Conservation (phyloP, 768 basidiomycete genomes). For the Kockovaella imperatae region DNA sequence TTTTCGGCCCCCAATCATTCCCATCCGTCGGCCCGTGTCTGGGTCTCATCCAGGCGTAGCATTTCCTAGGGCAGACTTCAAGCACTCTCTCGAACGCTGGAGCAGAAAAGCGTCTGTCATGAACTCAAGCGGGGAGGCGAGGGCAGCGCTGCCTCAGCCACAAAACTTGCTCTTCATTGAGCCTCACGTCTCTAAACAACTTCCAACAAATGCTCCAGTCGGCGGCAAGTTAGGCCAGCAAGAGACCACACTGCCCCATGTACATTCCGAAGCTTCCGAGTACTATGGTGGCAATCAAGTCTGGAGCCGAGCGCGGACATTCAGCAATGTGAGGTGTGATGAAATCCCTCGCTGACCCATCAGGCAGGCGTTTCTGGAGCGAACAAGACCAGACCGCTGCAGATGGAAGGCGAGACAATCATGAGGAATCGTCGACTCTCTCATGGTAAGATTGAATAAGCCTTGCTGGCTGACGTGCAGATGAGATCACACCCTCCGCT, state of each 20-base stretch:
- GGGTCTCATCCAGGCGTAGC: too few species aligned
- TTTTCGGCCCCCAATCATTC: too few species aligned
- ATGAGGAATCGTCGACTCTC: slow-evolving; percentile 70
- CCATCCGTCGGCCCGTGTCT: too few species aligned
- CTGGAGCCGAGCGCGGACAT: slow-evolving; percentile 75
- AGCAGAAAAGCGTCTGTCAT: too few species aligned
- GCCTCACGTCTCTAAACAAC: slow-evolving; percentile 26
- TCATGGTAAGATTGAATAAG: slow-evolving; percentile 50
- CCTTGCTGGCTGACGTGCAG: neutral
- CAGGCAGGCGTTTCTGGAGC: slow-evolving; percentile 62
- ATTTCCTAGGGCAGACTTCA: too few species aligned
- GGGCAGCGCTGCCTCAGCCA: slow-evolving; percentile 34
- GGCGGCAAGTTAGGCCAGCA: slow-evolving; percentile 14
- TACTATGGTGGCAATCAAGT: slow-evolving; percentile 78
- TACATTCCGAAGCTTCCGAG: slow-evolving; percentile 62
- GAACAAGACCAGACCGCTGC: slow-evolving; percentile 61
- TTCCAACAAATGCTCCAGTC: slow-evolving; percentile 17
- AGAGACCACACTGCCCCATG: slow-evolving; percentile 37
- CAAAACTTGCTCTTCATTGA: slow-evolving; percentile 44
- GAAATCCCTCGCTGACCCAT: neutral
- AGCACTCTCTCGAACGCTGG: too few species aligned
- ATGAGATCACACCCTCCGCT: slow-evolving; percentile 70
- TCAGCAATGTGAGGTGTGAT: slow-evolving; percentile 61
- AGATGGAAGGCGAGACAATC: slow-evolving; percentile 71
- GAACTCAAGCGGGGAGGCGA: too few species aligned